A percentile compares a stretch with the other conserved stretches of the same genome.
Conservation (phyloP, 768 basidiomycete species). For the Leccinellum luteum region DNA sequence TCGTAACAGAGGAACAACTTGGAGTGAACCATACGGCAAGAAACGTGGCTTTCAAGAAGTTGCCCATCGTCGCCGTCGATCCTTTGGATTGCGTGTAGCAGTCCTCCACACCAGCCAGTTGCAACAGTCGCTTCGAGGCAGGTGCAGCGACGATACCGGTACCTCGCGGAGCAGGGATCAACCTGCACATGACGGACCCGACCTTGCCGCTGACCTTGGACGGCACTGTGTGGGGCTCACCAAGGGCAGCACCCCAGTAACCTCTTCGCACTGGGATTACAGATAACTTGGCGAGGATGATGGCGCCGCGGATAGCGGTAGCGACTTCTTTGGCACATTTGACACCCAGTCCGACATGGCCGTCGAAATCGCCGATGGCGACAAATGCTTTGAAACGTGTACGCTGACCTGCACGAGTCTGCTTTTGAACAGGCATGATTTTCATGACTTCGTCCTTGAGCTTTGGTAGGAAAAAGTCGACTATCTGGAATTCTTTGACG, state of each 20-base stretch:
- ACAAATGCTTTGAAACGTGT: conserved; percentile 99
- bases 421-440: conserved; percentile 99
- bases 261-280: conserved; percentile 98
- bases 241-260: conserved; percentile 99
- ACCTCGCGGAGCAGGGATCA: conserved; percentile 97
- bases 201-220: conserved; percentile 98
- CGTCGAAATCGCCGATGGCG: conserved; percentile 97
- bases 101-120: conserved; percentile 97
- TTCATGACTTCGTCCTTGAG: conserved; percentile 99
- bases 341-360: conserved; percentile 98
- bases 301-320: conserved; percentile 98
- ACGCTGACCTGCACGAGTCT: conserved; percentile 98
- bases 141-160: conserved; percentile 99
- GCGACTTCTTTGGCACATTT: conserved; percentile 99
- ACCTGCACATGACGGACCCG: conserved; percentile 98
- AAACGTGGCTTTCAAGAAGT: conserved; percentile 98
- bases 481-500: conserved; percentile 99
- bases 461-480: conserved; percentile 98
- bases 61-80: conserved; percentile 97
- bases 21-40: conserved; percentile 63
- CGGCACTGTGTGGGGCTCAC: conserved; percentile 98
- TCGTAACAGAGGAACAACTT: not conserved
- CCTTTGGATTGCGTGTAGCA: conserved; percentile 98
- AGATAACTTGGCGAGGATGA: conserved; percentile 97
- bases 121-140: conserved; percentile 92